Base-by-base conservation (phyloP, 129 eudicot species). In the Deinandra increscens region DNA sequence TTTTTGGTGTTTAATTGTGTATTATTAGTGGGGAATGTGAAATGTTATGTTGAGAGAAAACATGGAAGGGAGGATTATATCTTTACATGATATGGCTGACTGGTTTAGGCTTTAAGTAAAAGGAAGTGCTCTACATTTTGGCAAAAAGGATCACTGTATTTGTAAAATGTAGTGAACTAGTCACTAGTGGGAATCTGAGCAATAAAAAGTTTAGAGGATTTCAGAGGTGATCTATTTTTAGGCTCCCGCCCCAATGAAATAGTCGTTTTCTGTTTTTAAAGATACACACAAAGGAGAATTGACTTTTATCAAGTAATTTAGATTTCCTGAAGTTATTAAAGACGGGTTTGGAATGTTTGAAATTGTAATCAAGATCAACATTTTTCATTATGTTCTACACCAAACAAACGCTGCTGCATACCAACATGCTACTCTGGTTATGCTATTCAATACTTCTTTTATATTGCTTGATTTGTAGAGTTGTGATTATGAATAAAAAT, bases 61-160 rank as follows among this genome's bases (percentile, higher is more conserved):
- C 34, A n/a, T 31, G 72, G 45, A 17, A 33, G 33, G 22, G 5
- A 59, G 20, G 7, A 59, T 59, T 31, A 5, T 59, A 29, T 59
- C 4, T 26, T 23, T 22, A 11, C 11, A 23, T 23, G 34, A 17
- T 54, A 22, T 54, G 4, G 14, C 61, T 11, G 62, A 12, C 37
- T 55, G 37, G 37, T 55, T 55, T 55, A 10, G 37, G 23, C 61
- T 55, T 23, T 9, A 55, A 5, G 61, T 54, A 54, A 54, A 20
- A 54, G 61, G 34, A 22, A 54, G 61, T 54, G 36, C 14, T 54
- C 61, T 54, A 22, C 61, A 54, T 54, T 54, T 12, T 49, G 22
- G 56, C 23, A 15, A 3, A 7, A 17, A 18, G 9, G 55, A 48
- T n/a, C 55, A 15, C 22, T 49, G 23, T 49, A 8, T 49, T 49